These are phyloP conservation scores for Cercospora janseana DNA, from an alignment of 2,329 filamentous ascomycete genomes.

Conservation along the genomic window DNA sequence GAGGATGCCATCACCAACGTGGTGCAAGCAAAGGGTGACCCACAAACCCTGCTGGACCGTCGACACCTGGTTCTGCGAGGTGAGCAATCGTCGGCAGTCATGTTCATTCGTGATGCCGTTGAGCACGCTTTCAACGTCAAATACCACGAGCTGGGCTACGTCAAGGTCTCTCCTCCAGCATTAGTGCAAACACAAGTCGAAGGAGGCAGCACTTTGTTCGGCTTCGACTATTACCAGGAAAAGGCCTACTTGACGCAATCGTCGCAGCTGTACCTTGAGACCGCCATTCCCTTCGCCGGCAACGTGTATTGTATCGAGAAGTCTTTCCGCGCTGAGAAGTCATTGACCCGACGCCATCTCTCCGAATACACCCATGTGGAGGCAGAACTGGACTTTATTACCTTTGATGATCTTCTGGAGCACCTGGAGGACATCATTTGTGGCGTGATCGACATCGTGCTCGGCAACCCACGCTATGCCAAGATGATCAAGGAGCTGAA, in stretches of 20 bases:
- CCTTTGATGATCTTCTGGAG: slow-evolving; percentile 80
- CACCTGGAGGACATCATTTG: slow-evolving; percentile 89
- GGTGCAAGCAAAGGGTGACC: slow-evolving; percentile 66
- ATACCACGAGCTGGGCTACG: slow-evolving; percentile 73
- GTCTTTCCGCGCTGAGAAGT: slow-evolving; percentile 97
- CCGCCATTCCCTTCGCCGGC: slow-evolving; percentile 81
- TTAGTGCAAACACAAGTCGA: slow-evolving; percentile 95
- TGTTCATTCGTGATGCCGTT: slow-evolving; percentile 80
- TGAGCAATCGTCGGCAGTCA: slow-evolving; percentile 77
- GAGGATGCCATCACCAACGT: slow-evolving; percentile 90
- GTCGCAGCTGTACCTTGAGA: slow-evolving; percentile 96
- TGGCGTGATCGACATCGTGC: slow-evolving; percentile 73
- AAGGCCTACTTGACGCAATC: slow-evolving; percentile 93
- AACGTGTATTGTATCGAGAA: slow-evolving; percentile 98
- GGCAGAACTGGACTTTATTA: slow-evolving; percentile 93
- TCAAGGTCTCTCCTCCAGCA: slow-evolving; percentile 83
- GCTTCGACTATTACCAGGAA: slow-evolving; percentile 84
- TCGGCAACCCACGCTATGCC: slow-evolving; percentile 71
- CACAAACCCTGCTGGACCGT: slow-evolving; percentile 73
- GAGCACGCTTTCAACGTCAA: slow-evolving; percentile 76
- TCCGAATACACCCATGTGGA: slow-evolving; percentile 97
- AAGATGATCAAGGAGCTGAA: slow-evolving; percentile 80
- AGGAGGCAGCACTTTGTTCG: slow-evolving; percentile 87
- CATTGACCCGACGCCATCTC: slow-evolving; percentile 86
- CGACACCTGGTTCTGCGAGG: slow-evolving; percentile 82